Evolutionary conservation across 768 basidiomycete species (phyloP).

Genomic region (Sporobolomyces phaffii): DNA sequence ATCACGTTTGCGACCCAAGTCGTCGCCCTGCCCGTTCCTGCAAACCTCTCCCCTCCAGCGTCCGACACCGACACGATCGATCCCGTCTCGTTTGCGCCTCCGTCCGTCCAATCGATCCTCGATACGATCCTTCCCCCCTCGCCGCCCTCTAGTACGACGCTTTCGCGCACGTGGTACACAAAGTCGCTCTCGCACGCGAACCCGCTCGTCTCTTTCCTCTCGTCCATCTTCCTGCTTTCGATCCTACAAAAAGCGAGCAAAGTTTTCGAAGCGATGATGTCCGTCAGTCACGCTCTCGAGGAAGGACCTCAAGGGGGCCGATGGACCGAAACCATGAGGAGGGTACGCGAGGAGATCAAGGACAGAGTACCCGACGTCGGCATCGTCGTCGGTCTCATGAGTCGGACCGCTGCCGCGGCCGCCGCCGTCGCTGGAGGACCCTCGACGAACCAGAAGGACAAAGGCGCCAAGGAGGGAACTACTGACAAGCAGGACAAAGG

Average conservation of each 20-base stretch:
- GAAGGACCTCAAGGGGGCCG: constrained; percentile 57
- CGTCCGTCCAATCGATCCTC: constrained; percentile 63
- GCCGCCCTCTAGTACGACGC: constrained; percentile 17
- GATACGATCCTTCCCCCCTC: constrained; percentile 73
- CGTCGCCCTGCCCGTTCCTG: constrained; percentile 68
- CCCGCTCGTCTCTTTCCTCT: constrained; percentile 76
- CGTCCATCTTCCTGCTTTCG: constrained; percentile 68
- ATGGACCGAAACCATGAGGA: constrained; percentile 40
- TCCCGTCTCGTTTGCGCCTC: constrained; percentile 64
- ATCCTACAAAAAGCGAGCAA: constrained; percentile 65
- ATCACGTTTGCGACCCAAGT: constrained; percentile 74
- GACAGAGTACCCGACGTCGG: constrained; percentile 73
- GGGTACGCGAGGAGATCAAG: constrained; percentile 56
- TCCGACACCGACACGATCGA: constrained; percentile 2
- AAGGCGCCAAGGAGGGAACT: not conserved
- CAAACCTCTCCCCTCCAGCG: constrained; percentile 41
- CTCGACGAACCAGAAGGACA: not conserved
- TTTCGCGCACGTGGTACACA: constrained; percentile 67
- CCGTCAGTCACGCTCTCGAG: constrained; percentile 47
- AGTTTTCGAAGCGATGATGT: constrained; percentile 54
- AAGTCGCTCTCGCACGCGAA: constrained; percentile 71
- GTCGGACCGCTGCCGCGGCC: constrained; percentile 20
- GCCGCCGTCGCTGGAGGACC: not conserved
- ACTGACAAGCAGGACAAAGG: not conserved
- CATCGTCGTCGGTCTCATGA: constrained; percentile 67